Conservation (phyloP, 2,329 filamentous ascomycete species). For the Laburnicola sp. region DNA sequence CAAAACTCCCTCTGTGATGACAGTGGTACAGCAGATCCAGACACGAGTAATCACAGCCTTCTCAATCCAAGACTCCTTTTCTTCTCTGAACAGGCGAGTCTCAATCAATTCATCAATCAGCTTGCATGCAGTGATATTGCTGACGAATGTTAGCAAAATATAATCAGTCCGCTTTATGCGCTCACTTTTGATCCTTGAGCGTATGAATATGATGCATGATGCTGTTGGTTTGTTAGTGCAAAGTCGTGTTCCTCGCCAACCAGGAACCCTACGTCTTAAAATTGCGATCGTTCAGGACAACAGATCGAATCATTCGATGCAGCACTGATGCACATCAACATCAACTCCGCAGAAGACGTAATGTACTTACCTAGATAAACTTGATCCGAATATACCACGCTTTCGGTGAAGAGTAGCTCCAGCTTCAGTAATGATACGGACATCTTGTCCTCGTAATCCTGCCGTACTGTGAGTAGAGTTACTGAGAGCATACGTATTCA, state of each 20-base stretch:
- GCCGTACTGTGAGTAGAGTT: neutral
- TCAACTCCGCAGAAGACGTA: neutral
- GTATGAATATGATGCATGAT: slow-evolving; percentile 70
- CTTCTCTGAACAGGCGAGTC: slow-evolving; percentile 56
- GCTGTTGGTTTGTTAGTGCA: slow-evolving; percentile 25
- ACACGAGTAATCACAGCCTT: slow-evolving; percentile 68
- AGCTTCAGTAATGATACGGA: slow-evolving; percentile 69
- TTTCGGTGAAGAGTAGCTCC: slow-evolving; percentile 61
- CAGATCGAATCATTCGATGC: slow-evolving; percentile 61
- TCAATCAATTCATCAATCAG: slow-evolving; percentile 67
- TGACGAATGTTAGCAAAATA: slow-evolving; percentile 20
- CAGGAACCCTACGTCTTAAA: slow-evolving; percentile 58
- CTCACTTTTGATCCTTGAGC: slow-evolving; percentile 53
- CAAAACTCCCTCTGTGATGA: slow-evolving; percentile 39
- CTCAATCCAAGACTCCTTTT: slow-evolving; percentile 65
- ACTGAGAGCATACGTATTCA: neutral
- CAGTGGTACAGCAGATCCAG: slow-evolving; percentile 63
- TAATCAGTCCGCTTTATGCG: slow-evolving; percentile 4
- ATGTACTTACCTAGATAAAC: slow-evolving; percentile 46
- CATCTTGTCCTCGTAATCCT: slow-evolving; percentile 64
- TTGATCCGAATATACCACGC: slow-evolving; percentile 40
- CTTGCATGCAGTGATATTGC: slow-evolving; percentile 44
- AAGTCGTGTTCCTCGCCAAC: neutral
- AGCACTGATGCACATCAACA: slow-evolving; percentile 52
- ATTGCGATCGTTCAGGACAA: slow-evolving; percentile 63